phyloP scores from a whole-genome alignment of 2,329 filamentous ascomycete species.

The Calonectria hongkongensis region DNA sequence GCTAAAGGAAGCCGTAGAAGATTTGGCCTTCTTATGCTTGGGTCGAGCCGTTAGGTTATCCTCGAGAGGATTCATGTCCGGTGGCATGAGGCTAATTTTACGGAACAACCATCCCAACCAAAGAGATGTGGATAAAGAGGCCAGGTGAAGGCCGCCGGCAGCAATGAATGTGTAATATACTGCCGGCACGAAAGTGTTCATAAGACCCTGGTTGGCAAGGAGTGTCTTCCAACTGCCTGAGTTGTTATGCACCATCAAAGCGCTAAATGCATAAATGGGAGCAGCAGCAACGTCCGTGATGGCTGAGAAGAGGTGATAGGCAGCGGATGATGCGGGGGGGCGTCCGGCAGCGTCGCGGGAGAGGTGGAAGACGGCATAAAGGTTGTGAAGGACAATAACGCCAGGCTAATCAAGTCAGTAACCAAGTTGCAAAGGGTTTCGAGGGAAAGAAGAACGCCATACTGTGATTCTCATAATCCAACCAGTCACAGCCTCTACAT shows the following conservation, averaged over 20 bases:
- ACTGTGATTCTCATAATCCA: constrained; percentile 88
- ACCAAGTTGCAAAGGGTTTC: background rate
- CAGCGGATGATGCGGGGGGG: constrained; percentile 86
- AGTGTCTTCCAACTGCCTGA: constrained; percentile 79
- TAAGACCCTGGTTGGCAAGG: constrained; percentile 73
- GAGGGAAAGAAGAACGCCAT: constrained; percentile 60
- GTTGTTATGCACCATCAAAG: constrained; percentile 67
- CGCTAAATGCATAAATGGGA: constrained; percentile 75
- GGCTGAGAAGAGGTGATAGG: constrained; percentile 90
- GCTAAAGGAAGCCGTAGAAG: constrained; percentile 69
- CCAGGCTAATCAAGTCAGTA: constrained; percentile 74
- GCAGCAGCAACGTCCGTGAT: constrained; percentile 79
- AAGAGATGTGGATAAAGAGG: constrained; percentile 82
- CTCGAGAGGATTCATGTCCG: constrained; percentile 96
- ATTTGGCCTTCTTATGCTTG: constrained; percentile 84
- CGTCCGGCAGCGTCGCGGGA: constrained; percentile 81
- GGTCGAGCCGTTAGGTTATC: constrained; percentile 85
- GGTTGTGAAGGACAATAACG: constrained; percentile 81
- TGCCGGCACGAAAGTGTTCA: constrained; percentile 77
- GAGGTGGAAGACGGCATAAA: constrained; percentile 90
- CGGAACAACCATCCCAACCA: constrained; percentile 88
- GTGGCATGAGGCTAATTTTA: constrained; percentile 87
- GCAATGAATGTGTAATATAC: constrained; percentile 81
- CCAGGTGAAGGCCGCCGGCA: constrained; percentile 80
- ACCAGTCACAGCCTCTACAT: constrained; percentile 77